Conservation (phyloP, 257 asterid genomes). For the Nemophila menziesii region DNA sequence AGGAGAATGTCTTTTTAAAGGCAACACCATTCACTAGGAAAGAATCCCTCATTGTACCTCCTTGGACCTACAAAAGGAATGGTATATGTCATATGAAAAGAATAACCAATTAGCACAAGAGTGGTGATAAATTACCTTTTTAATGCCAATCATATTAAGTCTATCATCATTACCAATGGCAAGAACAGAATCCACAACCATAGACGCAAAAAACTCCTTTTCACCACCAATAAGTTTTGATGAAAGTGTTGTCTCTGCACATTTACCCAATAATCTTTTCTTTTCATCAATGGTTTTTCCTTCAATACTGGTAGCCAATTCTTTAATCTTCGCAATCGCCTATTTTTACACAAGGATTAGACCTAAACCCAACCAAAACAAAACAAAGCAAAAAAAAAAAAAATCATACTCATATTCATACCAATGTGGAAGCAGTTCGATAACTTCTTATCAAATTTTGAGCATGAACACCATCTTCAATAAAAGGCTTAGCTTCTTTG, state of each 20-base stretch:
- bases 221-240: conserved; percentile 99
- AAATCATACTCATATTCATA: conserved; percentile 11
- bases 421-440: conserved; percentile 73
- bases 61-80: conserved; percentile 67
- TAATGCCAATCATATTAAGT: conserved; percentile 91
- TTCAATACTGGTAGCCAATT: conserved; percentile 74
- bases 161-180: conserved; percentile 85
- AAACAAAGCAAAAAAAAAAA: neutral
- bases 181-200: conserved; percentile 95
- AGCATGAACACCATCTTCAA: conserved; percentile 98
- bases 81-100: neutral
- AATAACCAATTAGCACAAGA: neutral
- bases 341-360: conserved; percentile 13
- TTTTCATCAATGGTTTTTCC: conserved; percentile 93
- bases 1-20: conserved; percentile 96
- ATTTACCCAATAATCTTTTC: conserved; percentile 75
- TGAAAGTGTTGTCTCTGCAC: conserved; percentile 96
- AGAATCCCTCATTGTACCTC: conserved; percentile 97
- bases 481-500: conserved; percentile 94
- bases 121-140: conserved; percentile 39
- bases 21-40: conserved; percentile 97
- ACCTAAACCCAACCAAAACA: conserved; percentile 8
- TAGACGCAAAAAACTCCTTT: conserved; percentile 87
- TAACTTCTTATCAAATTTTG: conserved; percentile 90
- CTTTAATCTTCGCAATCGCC: conserved; percentile 78